phyloP scores from a whole-genome alignment of 176 grass and related monocot species.

The Puccinellia tenuiflora region DNA sequence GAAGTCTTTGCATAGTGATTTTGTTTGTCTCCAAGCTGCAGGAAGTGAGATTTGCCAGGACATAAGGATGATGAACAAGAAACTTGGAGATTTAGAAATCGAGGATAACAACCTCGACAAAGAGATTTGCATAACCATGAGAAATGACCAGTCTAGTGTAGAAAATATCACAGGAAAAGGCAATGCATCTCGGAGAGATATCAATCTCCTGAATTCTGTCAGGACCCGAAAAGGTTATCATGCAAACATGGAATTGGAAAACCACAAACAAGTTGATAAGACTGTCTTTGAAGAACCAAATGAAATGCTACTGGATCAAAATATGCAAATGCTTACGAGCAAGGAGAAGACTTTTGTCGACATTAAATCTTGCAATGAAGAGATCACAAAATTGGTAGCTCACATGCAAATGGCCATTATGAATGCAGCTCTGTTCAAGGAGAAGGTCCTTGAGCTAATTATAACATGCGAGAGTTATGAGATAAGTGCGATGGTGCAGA shows the following conservation, averaged over 20 bases:
- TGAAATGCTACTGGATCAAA: constrained; percentile 24
- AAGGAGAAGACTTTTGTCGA: constrained; percentile 33
- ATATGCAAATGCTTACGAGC: constrained; percentile 37
- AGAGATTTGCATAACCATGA: constrained; percentile 33
- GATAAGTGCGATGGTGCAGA: constrained; percentile 73
- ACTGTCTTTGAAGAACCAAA: constrained; percentile 33
- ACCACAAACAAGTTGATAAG: constrained; percentile 8
- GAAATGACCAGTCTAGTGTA: constrained; percentile 5
- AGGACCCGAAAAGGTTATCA: not conserved
- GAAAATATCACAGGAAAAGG: constrained; percentile 27
- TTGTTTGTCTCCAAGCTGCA: constrained; percentile 41
- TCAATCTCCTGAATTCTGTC: constrained; percentile 19
- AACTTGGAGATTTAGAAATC: constrained; percentile 34
- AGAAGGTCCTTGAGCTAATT: constrained; percentile 71
- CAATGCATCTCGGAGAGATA: not conserved
- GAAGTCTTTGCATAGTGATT: constrained; percentile 34
- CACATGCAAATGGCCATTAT: constrained; percentile 65
- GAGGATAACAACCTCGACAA: constrained; percentile 31
- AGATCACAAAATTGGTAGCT: constrained; percentile 51
- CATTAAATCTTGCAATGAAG: constrained; percentile 46
- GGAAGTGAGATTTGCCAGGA: constrained; percentile 44
- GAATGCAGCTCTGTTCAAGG: constrained; percentile 73
- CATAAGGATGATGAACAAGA: constrained; percentile 45
- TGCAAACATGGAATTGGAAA: constrained; percentile 14
- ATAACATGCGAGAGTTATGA: constrained; percentile 81